Evolutionary conservation across 192 early-diverging fungal species (phyloP), one percentile per base, ranked within the genome.

Genomic region (Coemansia sp.): DNA sequence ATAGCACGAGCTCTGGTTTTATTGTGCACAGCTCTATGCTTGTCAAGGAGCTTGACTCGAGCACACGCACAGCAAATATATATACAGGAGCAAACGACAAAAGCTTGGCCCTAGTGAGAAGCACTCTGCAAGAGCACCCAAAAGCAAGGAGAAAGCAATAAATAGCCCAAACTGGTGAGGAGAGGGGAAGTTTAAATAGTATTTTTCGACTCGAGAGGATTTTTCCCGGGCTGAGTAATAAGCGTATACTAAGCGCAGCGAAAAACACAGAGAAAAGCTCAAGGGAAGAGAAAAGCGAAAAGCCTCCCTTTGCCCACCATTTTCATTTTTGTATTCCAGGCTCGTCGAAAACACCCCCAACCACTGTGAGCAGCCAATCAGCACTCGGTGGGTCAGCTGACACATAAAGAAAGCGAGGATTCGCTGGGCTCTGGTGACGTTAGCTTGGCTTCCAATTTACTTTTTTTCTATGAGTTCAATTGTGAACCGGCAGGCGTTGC

Each of bases 251-350:
- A 62, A 60, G 65, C 38, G 29, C 60, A 58, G 60, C 41, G 50
- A 64, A 73, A 67, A 73, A 62, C 67, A 64, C 71, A 67, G 60
- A 73, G 71, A 64, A 60, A 67, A 67, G 45, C 25, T 21, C 39
- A 62, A 66, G 61, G 51, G 54, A 56, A 56, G 54, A 60, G 58
- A 73, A 60, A 29, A 73, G 62, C 60, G 63, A 67, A 62, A 52
- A 27, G 23, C 32, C 7, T n/a, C 32, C 6, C 27, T 11, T 4
- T 27, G 25, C 54, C 25, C 51, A 45, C 41, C 41, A 45, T 21
- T n/a, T 43, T 12, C 11, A 43, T n/a, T 15, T 23, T 54, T 32
- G 29, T 27, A 15, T 19, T 19, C 25, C 25, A 19, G 32, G 7
- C 27, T 27, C 0, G 27, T 27, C 48, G 25, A 19, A 19, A 25